Conservation (phyloP, 257 asterid genomes). For the Ilex asprella region DNA sequence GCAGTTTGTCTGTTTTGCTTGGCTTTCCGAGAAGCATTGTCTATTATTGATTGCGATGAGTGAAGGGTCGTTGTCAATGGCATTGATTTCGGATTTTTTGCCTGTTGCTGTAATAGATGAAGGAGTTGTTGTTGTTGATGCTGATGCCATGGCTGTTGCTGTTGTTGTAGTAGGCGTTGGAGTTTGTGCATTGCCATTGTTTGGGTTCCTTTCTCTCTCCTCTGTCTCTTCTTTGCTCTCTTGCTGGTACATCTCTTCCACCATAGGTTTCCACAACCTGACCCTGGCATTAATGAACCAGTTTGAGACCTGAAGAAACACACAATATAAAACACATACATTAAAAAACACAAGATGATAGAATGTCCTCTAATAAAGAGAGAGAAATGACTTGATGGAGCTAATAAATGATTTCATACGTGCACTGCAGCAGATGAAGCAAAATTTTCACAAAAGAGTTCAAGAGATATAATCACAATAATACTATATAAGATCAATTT, state of each 20-base stretch:
- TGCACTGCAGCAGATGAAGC: too few species aligned
- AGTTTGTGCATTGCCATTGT: conserved; percentile 57
- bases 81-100: conserved; percentile 44
- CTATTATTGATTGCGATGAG: conserved; percentile 39
- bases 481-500: too few species aligned
- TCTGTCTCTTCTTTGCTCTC: conserved; percentile 68
- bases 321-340: too few species aligned
- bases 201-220: conserved; percentile 30
- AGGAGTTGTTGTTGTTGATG: conserved; percentile 6
- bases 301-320: conserved; percentile 70
- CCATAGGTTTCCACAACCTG: conserved; percentile 99
- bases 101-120: conserved; percentile 26
- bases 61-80: conserved; percentile 56
- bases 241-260: conserved; percentile 97
- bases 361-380: too few species aligned
- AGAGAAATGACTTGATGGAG: too few species aligned
- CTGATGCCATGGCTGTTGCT: conserved; percentile 18
- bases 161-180: conserved; percentile 29
- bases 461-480: too few species aligned
- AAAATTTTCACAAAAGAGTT: too few species aligned
- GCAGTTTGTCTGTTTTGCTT: conserved; percentile 11
- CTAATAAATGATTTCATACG: too few species aligned
- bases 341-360: too few species aligned
- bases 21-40: conserved; percentile 46
- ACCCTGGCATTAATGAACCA: conserved; percentile 99